Evolutionary conservation across 139 green algal genomes (phyloP).

Genomic region (Tetradesmus obliquus): DNA sequence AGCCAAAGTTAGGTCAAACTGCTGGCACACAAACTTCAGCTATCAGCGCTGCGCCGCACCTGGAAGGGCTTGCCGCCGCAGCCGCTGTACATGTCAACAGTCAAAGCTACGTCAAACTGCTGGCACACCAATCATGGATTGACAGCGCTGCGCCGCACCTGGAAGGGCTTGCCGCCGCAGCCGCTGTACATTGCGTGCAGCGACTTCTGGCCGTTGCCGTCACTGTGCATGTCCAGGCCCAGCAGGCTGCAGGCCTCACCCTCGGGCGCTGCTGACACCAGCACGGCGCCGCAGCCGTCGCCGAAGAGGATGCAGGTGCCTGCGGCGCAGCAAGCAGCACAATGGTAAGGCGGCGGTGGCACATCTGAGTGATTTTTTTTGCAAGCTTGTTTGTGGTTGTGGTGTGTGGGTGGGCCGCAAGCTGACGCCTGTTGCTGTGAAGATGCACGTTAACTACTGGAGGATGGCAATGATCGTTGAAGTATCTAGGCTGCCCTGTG

Average conservation of each 20-base stretch:
- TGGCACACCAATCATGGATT: too few species aligned
- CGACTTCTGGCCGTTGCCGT: conserved; percentile 87
- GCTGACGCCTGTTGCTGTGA: neutral
- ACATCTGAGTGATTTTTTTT: neutral
- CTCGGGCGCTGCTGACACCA: conserved; percentile 74
- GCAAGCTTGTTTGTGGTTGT: too few species aligned
- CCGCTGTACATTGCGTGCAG: conserved; percentile 72
- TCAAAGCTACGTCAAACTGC: too few species aligned
- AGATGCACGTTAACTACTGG: too few species aligned
- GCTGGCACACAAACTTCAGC: too few species aligned
- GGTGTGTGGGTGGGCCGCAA: neutral
- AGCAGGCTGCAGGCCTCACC: conserved; percentile 74
- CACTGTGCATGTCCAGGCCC: conserved; percentile 87
- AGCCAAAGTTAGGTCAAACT: too few species aligned
- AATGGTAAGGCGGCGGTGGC: neutral
- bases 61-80: conserved; percentile 45
- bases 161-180: conserved; percentile 41
- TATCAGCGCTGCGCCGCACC: neutral
- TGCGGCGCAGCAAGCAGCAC: conserved; percentile 37
- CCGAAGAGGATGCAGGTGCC: conserved; percentile 99
- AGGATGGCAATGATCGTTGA: too few species aligned
- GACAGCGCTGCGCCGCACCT: conserved; percentile 16
- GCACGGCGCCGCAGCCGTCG: conserved; percentile 92
- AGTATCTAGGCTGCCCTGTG: too few species aligned
- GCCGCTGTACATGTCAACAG: neutral